Evolutionary conservation across 169 alveolate species (phyloP).

Genomic region (Cryptosporidium tyzzeri): DNA sequence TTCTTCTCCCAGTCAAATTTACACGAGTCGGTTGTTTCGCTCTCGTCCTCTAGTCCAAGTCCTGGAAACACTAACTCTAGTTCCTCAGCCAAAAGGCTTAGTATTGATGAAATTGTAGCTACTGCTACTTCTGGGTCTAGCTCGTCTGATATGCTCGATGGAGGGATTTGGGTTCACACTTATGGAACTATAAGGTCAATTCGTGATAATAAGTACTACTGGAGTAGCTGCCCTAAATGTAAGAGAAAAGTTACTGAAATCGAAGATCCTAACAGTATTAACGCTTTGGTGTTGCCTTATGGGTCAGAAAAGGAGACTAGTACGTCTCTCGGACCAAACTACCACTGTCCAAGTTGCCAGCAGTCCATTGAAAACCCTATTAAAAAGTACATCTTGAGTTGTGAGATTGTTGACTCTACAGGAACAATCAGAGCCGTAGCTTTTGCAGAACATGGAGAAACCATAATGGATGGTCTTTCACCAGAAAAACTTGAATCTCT

Average conservation of each 20-base stretch:
- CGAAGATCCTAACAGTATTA: conserved; percentile 58
- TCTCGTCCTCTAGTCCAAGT: conserved; percentile 56
- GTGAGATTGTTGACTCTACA: conserved; percentile 61
- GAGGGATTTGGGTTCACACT: conserved; percentile 70
- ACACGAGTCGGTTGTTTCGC: conserved; percentile 36
- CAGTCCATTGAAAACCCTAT: conserved; percentile 68
- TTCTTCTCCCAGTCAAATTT: conserved; percentile 28
- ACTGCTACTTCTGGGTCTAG: conserved; percentile 66
- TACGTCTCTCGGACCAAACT: conserved; percentile 40
- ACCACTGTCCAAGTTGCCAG: conserved; percentile 73
- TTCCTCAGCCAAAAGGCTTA: conserved; percentile 21
- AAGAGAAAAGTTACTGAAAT: conserved; percentile 73
- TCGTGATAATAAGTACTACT: conserved; percentile 56
- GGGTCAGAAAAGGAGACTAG: conserved; percentile 20
- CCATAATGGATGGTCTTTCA: conserved; percentile 61
- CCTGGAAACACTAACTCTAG: conserved; percentile 22
- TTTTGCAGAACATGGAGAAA: conserved; percentile 75
- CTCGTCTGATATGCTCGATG: conserved; percentile 48
- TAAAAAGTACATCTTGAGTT: conserved; percentile 60
- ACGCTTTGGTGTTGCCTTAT: conserved; percentile 51
- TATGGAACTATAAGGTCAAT: conserved; percentile 64
- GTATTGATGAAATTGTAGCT: conserved; percentile 50
- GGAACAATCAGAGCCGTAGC: conserved; percentile 72
- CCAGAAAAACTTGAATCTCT: conserved; percentile 44
- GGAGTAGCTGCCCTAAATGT: conserved; percentile 71